Evolutionary conservation across 441 rosid genomes (phyloP), one percentile per base, ranked within the genome.

Genomic region (Aleurites moluccanus): DNA sequence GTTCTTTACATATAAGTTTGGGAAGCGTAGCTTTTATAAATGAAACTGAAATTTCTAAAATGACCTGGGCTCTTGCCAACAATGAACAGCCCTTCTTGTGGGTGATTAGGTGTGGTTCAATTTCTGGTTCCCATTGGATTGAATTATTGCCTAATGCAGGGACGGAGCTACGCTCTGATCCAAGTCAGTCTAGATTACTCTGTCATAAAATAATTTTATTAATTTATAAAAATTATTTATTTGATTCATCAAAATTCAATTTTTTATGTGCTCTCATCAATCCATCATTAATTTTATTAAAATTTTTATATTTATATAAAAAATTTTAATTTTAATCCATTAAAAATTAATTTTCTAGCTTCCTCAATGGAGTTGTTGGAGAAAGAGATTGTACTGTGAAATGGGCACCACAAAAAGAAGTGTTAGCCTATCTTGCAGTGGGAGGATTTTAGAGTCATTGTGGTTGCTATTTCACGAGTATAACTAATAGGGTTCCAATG

Each of bases 391-490:
- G 77, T 9, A 44, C 88, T 30, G 79, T 78, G 14, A 81, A 81
- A 0, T 90, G 94, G 94, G 83, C 88, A 55, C 74, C 87, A 0
- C 92, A 90, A 10, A 85, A 78, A 73, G 70, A 85, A 72, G 84
- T 90, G 2, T 35, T 90, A 5, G 79, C 69, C 18, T 89, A 90
- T 76, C 66, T 76, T 0, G 77, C 94, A 0, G 67, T 87, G 1
- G 89, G 87, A 28, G 90, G 80, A 11, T 87, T 88, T 78, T 74
- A 81, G 69, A 88, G 82, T n/a, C 96, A 88, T 11, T 77, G 81
- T 10, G 91, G 93, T 7, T 89, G 93, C 92, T 88, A 89, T 62
- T 88, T 92, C 0, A 85, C 80, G 70, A 86, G 89, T n/a, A 42
- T 88, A 1, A 38, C 74, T 4, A 71, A 78, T 1, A 87, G 93